Evolutionary conservation across 768 basidiomycete species (phyloP).

Genomic region (Pholiota conissans): DNA sequence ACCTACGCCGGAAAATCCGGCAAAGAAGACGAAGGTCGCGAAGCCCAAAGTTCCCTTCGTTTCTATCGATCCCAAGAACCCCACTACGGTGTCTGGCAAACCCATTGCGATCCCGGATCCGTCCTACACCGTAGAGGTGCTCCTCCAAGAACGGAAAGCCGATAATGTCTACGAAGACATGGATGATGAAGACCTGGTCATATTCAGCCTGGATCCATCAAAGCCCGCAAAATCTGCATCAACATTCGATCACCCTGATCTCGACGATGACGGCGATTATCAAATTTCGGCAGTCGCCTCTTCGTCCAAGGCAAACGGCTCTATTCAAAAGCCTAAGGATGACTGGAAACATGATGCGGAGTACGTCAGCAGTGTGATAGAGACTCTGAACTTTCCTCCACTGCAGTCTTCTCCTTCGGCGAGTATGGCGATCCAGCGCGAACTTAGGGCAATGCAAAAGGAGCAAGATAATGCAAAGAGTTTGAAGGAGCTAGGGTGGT

Average conservation of each 20-base stretch:
- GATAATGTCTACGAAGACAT: conserved; percentile 44
- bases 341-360: conserved; percentile 57
- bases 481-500: conserved; percentile 66
- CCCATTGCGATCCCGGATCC: conserved; percentile 58
- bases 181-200: conserved; percentile 49
- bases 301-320: conserved; percentile 19
- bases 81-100: conserved; percentile 36
- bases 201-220: conserved; percentile 36
- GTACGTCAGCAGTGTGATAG: conserved; percentile 45
- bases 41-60: conserved; percentile 37
- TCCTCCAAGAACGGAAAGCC: conserved; percentile 39
- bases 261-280: conserved; percentile 33
- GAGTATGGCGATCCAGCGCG: conserved; percentile 57
- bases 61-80: conserved; percentile 47
- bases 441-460: conserved; percentile 60
- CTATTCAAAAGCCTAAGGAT: conserved; percentile 28
- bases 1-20: conserved; percentile 5
- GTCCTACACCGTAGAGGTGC: conserved; percentile 48
- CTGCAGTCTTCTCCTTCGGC: conserved; percentile 53
- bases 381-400: conserved; percentile 61
- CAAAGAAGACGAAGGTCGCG: conserved; percentile 2
- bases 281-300: conserved; percentile 15
- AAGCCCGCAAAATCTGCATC: conserved; percentile 13
- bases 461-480: conserved; percentile 51
- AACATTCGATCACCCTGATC: conserved; percentile 21